Conservation (phyloP, 768 basidiomycete species). For the Lentinula sp. region DNA sequence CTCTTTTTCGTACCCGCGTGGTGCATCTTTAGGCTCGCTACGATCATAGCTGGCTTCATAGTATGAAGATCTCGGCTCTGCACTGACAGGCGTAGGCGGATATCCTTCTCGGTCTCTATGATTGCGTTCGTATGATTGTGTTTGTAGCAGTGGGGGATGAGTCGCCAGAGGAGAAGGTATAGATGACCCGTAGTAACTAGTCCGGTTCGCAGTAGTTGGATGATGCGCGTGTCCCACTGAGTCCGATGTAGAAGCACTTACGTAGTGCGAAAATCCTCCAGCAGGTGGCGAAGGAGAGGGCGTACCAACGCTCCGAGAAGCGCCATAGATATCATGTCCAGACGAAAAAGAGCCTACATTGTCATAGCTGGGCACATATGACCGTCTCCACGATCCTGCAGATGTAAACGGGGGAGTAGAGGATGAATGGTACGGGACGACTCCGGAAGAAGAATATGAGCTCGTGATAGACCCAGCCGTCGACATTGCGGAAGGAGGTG, state of each 20-base stretch:
- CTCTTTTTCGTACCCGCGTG: not conserved
- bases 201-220: conserved; percentile 25
- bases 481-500: conserved; percentile 2
- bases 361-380: conserved; percentile 32
- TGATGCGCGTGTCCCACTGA: not conserved
- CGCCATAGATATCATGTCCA: conserved; percentile 50
- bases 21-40: not conserved
- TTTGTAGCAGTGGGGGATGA: conserved; percentile 30
- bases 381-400: not conserved
- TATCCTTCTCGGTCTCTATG: conserved; percentile 8
- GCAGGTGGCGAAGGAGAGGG: conserved; percentile 59
- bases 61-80: not conserved
- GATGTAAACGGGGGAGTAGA: conserved; percentile 34
- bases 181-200: conserved; percentile 23
- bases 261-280: conserved; percentile 48
- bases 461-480: not conserved
- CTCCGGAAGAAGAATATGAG: conserved; percentile 2
- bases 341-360: conserved; percentile 43
- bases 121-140: conserved; percentile 13
- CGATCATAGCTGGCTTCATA: not conserved
- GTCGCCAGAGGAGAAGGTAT: conserved; percentile 45
- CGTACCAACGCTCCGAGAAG: conserved; percentile 33
- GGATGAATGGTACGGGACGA: conserved; percentile 1
- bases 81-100: conserved; percentile 8
- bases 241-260: conserved; percentile 14